Evolutionary conservation across 2,329 filamentous ascomycete genomes (phyloP).

Genomic region (Colletotrichum limetticola): DNA sequence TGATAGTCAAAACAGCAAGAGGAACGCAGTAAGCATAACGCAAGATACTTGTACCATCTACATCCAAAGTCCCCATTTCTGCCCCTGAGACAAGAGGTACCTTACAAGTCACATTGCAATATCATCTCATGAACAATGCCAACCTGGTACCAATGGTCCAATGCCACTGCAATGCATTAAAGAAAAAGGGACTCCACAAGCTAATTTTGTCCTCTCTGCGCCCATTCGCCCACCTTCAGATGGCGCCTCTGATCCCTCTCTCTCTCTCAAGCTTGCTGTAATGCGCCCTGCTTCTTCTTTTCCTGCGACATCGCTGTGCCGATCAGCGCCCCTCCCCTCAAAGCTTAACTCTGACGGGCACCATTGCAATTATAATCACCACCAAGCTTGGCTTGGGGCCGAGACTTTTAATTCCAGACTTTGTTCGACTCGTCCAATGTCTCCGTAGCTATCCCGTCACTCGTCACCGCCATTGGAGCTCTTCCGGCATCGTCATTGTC

Average conservation of each 20-base stretch:
- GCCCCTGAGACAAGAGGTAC: background rate
- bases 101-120: background rate
- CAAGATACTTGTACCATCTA: background rate
- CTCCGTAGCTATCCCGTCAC: background rate
- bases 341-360: slow-evolving; percentile 29
- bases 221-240: slow-evolving; percentile 23
- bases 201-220: slow-evolving; percentile 14
- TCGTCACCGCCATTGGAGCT: slow-evolving; percentile 2
- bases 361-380: background rate
- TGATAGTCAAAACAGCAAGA: background rate
- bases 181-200: slow-evolving; percentile 5
- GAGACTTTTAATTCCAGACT: background rate
- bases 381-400: background rate
- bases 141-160: background rate
- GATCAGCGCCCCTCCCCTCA: slow-evolving; percentile 28
- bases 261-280: background rate
- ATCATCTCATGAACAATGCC: slow-evolving; percentile 14
- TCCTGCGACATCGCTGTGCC: slow-evolving; percentile 34
- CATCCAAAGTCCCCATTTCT: background rate
- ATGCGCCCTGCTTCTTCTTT: slow-evolving; percentile 1
- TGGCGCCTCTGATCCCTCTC: slow-evolving; percentile 2
- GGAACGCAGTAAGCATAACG: background rate
- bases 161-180: slow-evolving; percentile 14
- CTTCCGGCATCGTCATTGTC: slow-evolving; percentile 4
- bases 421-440: background rate